Conservation (phyloP, 176 grass and related monocot genomes). For the Eleusine coracana region DNA sequence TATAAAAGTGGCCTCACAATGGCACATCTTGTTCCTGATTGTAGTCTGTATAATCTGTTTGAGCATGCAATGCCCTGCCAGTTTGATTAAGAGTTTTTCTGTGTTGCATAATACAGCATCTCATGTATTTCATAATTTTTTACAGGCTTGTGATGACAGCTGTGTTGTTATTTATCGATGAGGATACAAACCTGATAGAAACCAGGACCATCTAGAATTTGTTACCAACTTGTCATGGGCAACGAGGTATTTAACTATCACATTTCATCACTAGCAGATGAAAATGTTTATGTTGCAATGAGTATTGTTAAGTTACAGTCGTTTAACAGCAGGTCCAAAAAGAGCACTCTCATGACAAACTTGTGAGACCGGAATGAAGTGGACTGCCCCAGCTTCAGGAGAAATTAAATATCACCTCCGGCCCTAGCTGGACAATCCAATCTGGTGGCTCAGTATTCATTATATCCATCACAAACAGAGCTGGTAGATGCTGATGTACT, state of each 20-base stretch:
- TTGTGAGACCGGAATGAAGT: not conserved
- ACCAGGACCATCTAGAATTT: slow-evolving; percentile 65
- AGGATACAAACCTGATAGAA: slow-evolving; percentile 67
- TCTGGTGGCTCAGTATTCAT: slow-evolving; percentile 15
- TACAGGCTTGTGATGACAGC: slow-evolving; percentile 84
- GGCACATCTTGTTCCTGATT: slow-evolving; percentile 7
- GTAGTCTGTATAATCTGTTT: not conserved
- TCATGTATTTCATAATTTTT: slow-evolving; percentile 36
- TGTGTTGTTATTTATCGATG: slow-evolving; percentile 77
- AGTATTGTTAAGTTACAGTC: not conserved
- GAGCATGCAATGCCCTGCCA: slow-evolving; percentile 10
- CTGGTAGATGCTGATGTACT: slow-evolving; percentile 25
- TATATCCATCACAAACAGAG: slow-evolving; percentile 12
- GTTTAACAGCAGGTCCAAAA: not conserved
- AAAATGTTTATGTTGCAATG: slow-evolving; percentile 21
- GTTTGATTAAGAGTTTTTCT: not conserved
- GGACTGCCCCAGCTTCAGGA: not conserved
- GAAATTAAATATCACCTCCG: not conserved
- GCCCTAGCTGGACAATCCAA: slow-evolving; percentile 1
- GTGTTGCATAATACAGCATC: slow-evolving; percentile 11
- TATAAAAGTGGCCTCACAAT: not conserved
- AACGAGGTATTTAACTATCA: slow-evolving; percentile 38
- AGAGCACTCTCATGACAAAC: slow-evolving; percentile 11
- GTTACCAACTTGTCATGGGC: slow-evolving; percentile 3
- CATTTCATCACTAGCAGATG: not conserved